These are phyloP conservation scores for Fusarium sp. DNA, from an alignment of 2,329 filamentous ascomycete species.

Conservation along the genomic window DNA sequence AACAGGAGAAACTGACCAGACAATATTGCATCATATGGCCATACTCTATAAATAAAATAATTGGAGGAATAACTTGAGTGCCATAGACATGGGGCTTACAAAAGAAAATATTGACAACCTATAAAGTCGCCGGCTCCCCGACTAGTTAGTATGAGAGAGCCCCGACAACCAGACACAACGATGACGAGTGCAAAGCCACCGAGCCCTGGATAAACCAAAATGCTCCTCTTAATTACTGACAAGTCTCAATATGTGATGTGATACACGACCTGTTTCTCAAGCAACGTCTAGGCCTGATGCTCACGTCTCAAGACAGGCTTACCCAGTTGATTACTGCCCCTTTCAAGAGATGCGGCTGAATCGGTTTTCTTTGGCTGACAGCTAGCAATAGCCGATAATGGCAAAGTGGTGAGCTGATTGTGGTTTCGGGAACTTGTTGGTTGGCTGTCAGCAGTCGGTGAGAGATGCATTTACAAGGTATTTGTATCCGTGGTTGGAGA, in stretches of 20 bases:
- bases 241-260: conserved; percentile 27
- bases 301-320: conserved; percentile 6
- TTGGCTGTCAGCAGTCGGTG: conserved; percentile 31
- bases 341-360: conserved; percentile 9
- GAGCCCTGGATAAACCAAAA: neutral
- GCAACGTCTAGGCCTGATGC: conserved; percentile 18
- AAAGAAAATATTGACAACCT: conserved; percentile 5
- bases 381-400: conserved; percentile 3
- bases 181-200: conserved; percentile 34
- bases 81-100: neutral
- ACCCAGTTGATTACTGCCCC: neutral
- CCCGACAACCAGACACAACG: conserved; percentile 20
- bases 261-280: conserved; percentile 28
- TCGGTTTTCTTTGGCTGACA: conserved; percentile 1
- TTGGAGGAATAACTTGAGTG: neutral
- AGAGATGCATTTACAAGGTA: conserved; percentile 25
- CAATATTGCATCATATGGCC: neutral
- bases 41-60: neutral
- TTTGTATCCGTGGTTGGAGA: conserved; percentile 2
- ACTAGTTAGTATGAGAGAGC: conserved; percentile 10
- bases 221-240: neutral
- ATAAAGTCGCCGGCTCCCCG: conserved; percentile 7
- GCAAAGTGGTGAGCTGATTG: conserved; percentile 34
- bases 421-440: conserved; percentile 31
- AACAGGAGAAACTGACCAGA: neutral